Evolutionary conservation across 441 rosid species (phyloP).

Genomic region (Populus hybrid): DNA sequence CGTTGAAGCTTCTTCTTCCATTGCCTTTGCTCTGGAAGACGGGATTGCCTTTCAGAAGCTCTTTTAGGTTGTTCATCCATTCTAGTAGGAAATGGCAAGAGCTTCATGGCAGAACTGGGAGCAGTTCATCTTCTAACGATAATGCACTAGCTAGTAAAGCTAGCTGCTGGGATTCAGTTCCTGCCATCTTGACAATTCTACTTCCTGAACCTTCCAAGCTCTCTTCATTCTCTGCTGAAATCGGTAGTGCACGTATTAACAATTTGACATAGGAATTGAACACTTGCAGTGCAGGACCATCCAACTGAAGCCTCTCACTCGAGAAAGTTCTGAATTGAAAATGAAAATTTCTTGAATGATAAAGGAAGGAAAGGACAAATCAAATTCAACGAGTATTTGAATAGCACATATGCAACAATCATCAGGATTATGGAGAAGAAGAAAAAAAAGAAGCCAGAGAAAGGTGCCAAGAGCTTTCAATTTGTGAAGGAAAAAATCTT

Average conservation of each 20-base stretch:
- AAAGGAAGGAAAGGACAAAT: background rate
- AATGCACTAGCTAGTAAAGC: constrained; percentile 89
- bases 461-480: background rate
- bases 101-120: constrained; percentile 78
- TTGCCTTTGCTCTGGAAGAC: constrained; percentile 78
- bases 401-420: background rate
- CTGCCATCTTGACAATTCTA: constrained; percentile 74
- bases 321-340: constrained; percentile 56
- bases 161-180: constrained; percentile 76
- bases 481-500: background rate
- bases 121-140: constrained; percentile 78
- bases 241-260: constrained; percentile 76
- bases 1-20: constrained; percentile 78
- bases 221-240: constrained; percentile 78
- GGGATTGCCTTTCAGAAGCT: constrained; percentile 63
- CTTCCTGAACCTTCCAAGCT: constrained; percentile 48
- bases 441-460: background rate
- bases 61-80: constrained; percentile 54
- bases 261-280: constrained; percentile 70
- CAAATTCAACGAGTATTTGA: background rate
- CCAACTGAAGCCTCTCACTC: constrained; percentile 80
- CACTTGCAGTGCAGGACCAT: constrained; percentile 62
- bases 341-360: background rate
- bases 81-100: constrained; percentile 48
- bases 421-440: background rate